phyloP scores from a whole-genome alignment of 108 stramenopile species.

The Schizochytrium sp. region DNA sequence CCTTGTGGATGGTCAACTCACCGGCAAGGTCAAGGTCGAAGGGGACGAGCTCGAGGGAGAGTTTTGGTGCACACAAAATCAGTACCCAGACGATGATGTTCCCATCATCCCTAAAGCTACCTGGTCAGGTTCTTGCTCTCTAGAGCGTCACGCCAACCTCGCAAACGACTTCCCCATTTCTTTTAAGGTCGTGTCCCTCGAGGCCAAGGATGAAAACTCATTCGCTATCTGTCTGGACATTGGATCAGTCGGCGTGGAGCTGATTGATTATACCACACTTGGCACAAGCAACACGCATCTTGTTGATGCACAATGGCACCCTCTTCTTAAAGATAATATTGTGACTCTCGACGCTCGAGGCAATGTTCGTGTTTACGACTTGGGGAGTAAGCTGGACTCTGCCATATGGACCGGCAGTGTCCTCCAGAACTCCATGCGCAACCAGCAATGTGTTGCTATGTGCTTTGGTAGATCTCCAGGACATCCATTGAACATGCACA shows the following conservation, averaged over 20 bases:
- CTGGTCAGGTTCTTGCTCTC: not conserved
- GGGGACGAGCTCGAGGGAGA: not conserved
- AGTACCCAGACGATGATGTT: not conserved
- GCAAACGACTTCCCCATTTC: constrained; percentile 9
- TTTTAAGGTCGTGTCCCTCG: not conserved
- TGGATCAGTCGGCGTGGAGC: not conserved
- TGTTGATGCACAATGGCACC: constrained; percentile 51
- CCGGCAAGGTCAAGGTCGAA: too few species aligned
- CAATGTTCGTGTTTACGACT: constrained; percentile 15
- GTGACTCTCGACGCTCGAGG: constrained; percentile 5
- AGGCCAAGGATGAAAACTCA: not conserved
- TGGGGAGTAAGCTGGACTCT: not conserved
- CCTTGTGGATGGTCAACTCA: too few species aligned
- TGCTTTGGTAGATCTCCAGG: not conserved
- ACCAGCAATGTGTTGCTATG: constrained; percentile 2
- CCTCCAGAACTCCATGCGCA: not conserved
- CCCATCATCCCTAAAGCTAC: not conserved
- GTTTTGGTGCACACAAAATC: not conserved
- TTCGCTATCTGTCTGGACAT: not conserved
- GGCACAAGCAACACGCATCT: not conserved
- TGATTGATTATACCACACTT: not conserved
- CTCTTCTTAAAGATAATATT: not conserved
- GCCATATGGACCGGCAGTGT: not conserved
- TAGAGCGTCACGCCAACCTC: not conserved
- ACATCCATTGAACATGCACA: not conserved